Conservation (phyloP, 2,329 filamentous ascomycete species). For the Aureobasidium sp. region DNA sequence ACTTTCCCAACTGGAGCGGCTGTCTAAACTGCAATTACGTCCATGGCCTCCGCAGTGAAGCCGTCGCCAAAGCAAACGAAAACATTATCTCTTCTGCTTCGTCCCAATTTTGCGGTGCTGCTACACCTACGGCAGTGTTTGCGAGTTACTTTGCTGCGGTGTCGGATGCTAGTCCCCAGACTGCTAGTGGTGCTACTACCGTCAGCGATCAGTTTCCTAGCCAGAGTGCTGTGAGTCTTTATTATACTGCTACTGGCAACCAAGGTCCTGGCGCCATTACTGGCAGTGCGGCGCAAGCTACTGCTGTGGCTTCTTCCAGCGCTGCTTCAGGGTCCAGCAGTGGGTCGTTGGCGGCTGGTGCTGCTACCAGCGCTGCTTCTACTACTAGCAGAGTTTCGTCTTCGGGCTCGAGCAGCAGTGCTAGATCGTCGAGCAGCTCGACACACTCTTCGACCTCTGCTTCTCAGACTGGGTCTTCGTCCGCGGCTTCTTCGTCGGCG, state of each 20-base stretch:
- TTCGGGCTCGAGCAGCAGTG: background rate
- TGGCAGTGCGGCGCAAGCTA: slow-evolving; percentile 23
- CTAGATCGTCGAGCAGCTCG: background rate
- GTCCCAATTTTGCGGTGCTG: slow-evolving; percentile 30
- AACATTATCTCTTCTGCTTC: slow-evolving; percentile 32
- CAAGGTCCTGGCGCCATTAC: slow-evolving; percentile 40
- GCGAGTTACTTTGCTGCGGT: slow-evolving; percentile 27
- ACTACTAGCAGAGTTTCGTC: background rate
- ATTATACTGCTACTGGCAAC: slow-evolving; percentile 35
- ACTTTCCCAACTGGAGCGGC: slow-evolving; percentile 38
- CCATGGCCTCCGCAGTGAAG: slow-evolving; percentile 36
- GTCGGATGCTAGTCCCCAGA: slow-evolving; percentile 24
- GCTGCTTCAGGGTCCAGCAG: background rate
- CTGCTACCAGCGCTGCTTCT: background rate
- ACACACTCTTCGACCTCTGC: background rate
- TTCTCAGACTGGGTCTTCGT: background rate
- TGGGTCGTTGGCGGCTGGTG: background rate
- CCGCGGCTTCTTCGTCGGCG: background rate
- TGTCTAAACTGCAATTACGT: slow-evolving; percentile 38
- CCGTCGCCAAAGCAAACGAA: slow-evolving; percentile 30
- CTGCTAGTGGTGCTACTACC: slow-evolving; percentile 27
- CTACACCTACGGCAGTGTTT: slow-evolving; percentile 34
- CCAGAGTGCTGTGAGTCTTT: slow-evolving; percentile 37
- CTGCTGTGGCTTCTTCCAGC: background rate
- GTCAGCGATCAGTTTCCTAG: slow-evolving; percentile 31